A percentile compares a stretch with the other conserved stretches of the same genome.
Evolutionary conservation across 495 filamentous ascomycete genomes (phyloP).

Genomic region (Podospora anserina): DNA sequence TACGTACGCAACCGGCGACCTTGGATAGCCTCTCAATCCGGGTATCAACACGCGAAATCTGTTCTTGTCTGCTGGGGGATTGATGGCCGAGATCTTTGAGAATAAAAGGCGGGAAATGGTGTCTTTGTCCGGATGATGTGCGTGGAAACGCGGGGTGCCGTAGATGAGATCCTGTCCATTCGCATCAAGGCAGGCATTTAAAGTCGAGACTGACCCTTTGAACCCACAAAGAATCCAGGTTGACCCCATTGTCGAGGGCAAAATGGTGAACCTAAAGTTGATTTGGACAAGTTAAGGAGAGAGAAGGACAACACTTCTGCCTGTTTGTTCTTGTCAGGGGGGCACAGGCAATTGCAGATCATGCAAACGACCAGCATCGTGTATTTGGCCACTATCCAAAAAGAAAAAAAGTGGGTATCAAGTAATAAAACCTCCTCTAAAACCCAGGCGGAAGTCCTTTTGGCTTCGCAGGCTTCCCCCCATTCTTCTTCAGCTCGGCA

Average conservation of each 20-base stretch:
- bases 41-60: background rate
- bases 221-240: background rate
- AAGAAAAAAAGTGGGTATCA: background rate
- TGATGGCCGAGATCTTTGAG: background rate
- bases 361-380: background rate
- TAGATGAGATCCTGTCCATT: background rate
- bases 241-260: background rate
- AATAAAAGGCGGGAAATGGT: background rate
- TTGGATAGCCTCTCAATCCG: background rate
- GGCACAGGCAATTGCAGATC: background rate
- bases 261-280: too few relatives aligned
- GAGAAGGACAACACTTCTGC: too few relatives aligned
- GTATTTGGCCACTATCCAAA: background rate
- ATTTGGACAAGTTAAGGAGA: too few relatives aligned
- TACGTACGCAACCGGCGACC: background rate
- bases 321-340: background rate
- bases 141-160: too few relatives aligned
- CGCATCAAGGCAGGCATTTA: background rate
- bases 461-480: background rate
- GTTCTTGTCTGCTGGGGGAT: background rate
- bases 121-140: background rate
- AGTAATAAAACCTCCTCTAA: background rate
- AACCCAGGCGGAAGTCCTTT: slow-evolving; percentile 4
- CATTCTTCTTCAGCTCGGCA: background rate
- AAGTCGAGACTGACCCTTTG: background rate